phyloP scores from a whole-genome alignment of 768 basidiomycete species.

The Tephrocybe sp. region DNA sequence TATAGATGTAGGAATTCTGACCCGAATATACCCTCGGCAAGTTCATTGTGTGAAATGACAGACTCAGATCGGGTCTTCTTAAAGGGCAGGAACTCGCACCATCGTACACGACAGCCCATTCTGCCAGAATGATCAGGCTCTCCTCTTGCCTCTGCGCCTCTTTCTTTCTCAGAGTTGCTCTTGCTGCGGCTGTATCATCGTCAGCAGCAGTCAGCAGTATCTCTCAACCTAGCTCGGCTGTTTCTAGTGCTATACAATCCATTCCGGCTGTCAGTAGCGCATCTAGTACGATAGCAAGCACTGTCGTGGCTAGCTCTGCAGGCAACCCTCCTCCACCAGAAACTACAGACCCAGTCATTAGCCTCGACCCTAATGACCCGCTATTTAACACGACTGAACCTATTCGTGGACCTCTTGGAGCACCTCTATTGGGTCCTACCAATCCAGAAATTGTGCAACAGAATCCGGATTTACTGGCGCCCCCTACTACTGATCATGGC shows the following conservation, averaged over 20 bases:
- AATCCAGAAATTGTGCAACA: conserved; percentile 37
- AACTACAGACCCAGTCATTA: conserved; percentile 42
- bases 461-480: conserved; percentile 42
- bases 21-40: too few species aligned
- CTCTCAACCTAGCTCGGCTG: conserved; percentile 8
- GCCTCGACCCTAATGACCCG: conserved; percentile 41
- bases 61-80: too few species aligned
- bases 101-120: not conserved
- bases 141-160: conserved; percentile 32
- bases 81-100: too few species aligned
- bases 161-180: conserved; percentile 25
- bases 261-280: too few species aligned
- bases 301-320: conserved; percentile 11
- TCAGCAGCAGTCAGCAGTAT: not conserved
- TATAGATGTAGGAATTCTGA: too few species aligned
- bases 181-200: conserved; percentile 25
- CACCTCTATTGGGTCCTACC: conserved; percentile 39
- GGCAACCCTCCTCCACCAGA: conserved; percentile 24
- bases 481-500: conserved; percentile 43
- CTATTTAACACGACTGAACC: conserved; percentile 31
- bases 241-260: too few species aligned
- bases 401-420: conserved; percentile 38
- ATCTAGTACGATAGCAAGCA: too few species aligned
- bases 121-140: conserved; percentile 32
- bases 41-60: too few species aligned